Base-by-base conservation (phyloP, 2,329 filamentous ascomycete species). In the Geosmithia morbida region DNA sequence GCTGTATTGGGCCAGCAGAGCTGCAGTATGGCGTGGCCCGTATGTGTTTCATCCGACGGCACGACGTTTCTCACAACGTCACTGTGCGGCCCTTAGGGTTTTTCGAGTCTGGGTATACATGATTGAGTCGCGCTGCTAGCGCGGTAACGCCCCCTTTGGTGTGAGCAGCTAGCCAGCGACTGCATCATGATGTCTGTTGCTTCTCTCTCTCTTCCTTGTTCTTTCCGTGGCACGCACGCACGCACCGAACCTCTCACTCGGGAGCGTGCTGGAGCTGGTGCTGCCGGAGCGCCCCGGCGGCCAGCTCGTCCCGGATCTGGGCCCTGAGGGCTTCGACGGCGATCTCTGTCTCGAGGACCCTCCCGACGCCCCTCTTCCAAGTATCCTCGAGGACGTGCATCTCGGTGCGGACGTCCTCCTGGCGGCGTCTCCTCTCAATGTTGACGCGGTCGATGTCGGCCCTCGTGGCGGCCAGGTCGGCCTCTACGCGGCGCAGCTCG, bases 341-440 rank as follows among this genome's bases (percentile, higher is more conserved):
- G 47, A 90, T 73, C 69, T 96, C 87, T 0, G 86, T 85, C 74
- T 96, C 88, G 40, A 97, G 67, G 44, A 92, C 81, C 50, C 79
- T 75, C 2, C 85, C 84, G 1, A 97, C 77, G 20, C 86, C 86
- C 45, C 70, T 74, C 64, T 76, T 81, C 90, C 90, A 97, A 2
- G 75, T 77, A 51, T 86, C 79, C 57, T 94, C 86, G 37, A 94
- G 63, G 3, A 76, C 75, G 49, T 68, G 69, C 58, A 96, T 68
- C 71, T 96, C 90, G 5, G 75, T 84, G 44, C 70, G 77, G 2
- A 81, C 81, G 40, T 73, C 78, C 50, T 83, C 79, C 66, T 97
- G 90, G 43, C 73, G 71, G 20, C 71, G 64, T 56, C 83, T 81
- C 49, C 92, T 73, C 57, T 77, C 70, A 50, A 82, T 69, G 53